Evolutionary conservation across 2,329 filamentous ascomycete species (phyloP).

Genomic region (Sporothrix humicola): DNA sequence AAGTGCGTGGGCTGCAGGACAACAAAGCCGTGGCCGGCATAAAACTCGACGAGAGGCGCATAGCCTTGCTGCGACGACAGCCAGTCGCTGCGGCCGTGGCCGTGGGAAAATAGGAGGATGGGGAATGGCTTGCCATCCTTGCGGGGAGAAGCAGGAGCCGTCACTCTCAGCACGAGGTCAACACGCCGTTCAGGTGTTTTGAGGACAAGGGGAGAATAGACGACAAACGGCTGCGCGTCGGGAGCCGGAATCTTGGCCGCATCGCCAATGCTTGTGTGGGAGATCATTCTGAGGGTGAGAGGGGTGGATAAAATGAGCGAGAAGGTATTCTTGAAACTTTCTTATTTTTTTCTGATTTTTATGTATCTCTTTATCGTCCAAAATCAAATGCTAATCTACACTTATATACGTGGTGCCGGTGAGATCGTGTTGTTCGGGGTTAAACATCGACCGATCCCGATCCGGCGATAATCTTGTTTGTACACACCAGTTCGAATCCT

Average conservation of each 20-base stretch:
- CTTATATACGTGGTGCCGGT: no score
- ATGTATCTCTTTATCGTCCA: no score
- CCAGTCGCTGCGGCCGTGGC: slow-evolving; percentile 48
- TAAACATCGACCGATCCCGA: slow-evolving; percentile 17
- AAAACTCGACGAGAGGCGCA: slow-evolving; percentile 50
- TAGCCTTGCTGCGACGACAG: slow-evolving; percentile 52
- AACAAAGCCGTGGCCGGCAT: slow-evolving; percentile 50
- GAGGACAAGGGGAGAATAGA: slow-evolving; percentile 44
- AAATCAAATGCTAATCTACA: neutral
- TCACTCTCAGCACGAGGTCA: slow-evolving; percentile 47
- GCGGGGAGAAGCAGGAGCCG: slow-evolving; percentile 41
- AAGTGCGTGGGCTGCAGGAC: slow-evolving; percentile 53
- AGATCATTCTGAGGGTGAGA: slow-evolving; percentile 31
- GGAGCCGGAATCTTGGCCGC: slow-evolving; percentile 45
- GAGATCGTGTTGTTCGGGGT: neutral
- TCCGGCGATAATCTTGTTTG: neutral
- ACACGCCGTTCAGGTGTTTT: slow-evolving; percentile 40
- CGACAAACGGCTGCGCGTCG: slow-evolving; percentile 44
- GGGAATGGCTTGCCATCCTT: slow-evolving; percentile 42
- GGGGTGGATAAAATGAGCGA: no score
- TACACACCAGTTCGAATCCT: neutral
- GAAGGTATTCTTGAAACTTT: neutral
- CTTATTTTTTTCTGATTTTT: neutral
- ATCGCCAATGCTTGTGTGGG: slow-evolving; percentile 38
- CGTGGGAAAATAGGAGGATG: slow-evolving; percentile 51